These are phyloP conservation scores for Ampelocalamus luodianensis DNA, from an alignment of 176 grass and related monocot genomes.

Conservation along the genomic window DNA sequence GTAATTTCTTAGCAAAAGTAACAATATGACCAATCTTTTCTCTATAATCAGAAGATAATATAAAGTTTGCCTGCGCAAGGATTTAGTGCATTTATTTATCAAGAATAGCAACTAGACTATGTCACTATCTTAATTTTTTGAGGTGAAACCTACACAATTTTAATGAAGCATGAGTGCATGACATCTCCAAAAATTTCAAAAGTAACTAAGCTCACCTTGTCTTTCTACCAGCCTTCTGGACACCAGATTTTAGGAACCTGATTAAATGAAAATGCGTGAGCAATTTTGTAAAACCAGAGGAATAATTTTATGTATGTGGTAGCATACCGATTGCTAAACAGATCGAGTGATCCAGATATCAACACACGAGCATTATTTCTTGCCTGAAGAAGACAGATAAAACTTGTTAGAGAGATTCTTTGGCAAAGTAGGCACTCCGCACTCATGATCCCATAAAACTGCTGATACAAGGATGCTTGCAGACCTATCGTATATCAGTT, in stretches of 20 bases:
- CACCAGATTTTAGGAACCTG: conserved; percentile 84
- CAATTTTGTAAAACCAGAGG: background rate
- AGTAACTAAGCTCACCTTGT: conserved; percentile 57
- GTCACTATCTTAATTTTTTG: background rate
- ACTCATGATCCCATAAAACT: conserved; percentile 12
- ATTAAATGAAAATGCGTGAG: conserved; percentile 32
- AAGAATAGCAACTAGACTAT: background rate
- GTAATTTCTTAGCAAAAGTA: background rate
- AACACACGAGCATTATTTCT: conserved; percentile 92
- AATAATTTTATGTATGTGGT: background rate
- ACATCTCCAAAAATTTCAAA: conserved; percentile 21
- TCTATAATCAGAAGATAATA: conserved; percentile 16
- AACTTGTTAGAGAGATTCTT: conserved; percentile 22
- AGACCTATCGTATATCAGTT: background rate
- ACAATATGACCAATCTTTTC: background rate
- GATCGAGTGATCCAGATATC: conserved; percentile 85
- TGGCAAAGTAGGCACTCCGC: background rate
- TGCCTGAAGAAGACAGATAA: conserved; percentile 56
- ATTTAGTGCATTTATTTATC: background rate
- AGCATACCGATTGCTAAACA: conserved; percentile 85
- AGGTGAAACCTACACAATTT: background rate
- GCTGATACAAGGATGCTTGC: background rate
- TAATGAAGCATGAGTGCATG: background rate
- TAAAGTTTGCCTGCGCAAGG: background rate
- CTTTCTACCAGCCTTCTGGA: conserved; percentile 78